A percentile compares a stretch with the other conserved stretches of the same genome.
Conservation (phyloP, 1,139 yeast species). For the Wickerhamiella infanticola region DNA sequence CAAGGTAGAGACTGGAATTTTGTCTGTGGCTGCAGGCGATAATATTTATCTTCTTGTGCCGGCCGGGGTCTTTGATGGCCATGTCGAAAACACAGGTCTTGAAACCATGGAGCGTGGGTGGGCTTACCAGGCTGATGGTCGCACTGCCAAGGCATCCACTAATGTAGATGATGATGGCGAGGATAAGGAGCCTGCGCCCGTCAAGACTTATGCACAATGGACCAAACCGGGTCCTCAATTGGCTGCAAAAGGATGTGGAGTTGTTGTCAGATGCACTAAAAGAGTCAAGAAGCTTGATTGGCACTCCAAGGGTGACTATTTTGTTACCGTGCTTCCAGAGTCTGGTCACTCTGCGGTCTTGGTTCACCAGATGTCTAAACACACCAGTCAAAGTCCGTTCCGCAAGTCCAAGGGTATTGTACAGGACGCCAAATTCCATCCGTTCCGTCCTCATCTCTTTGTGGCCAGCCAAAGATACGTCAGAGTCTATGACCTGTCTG, state of each 20-base stretch:
- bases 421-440: conserved; percentile 95
- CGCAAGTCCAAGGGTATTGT: conserved; percentile 83
- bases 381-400: conserved; percentile 94
- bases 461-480: conserved; percentile 90
- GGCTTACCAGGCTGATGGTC: conserved; percentile 37
- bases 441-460: conserved; percentile 83
- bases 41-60: conserved; percentile 67
- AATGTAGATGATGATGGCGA: conserved; percentile 17
- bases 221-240: conserved; percentile 57
- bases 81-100: conserved; percentile 67
- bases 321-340: conserved; percentile 86
- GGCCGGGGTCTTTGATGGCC: conserved; percentile 83
- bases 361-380: conserved; percentile 89
- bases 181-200: conserved; percentile 27
- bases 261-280: conserved; percentile 49
- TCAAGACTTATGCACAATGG: conserved; percentile 67
- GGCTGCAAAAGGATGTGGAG: conserved; percentile 51
- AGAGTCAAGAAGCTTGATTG: conserved; percentile 73
- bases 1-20: conserved; percentile 47
- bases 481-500: conserved; percentile 77
- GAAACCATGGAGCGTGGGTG: conserved; percentile 77
- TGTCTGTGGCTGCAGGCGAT: conserved; percentile 80
- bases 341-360: conserved; percentile 78
- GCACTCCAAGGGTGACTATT: conserved; percentile 97
- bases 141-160: conserved; percentile 4